A percentile compares a stretch with the other conserved stretches of the same genome.
phyloP scores from a whole-genome alignment of 257 asterid species.

The Solanum habrochaites region DNA sequence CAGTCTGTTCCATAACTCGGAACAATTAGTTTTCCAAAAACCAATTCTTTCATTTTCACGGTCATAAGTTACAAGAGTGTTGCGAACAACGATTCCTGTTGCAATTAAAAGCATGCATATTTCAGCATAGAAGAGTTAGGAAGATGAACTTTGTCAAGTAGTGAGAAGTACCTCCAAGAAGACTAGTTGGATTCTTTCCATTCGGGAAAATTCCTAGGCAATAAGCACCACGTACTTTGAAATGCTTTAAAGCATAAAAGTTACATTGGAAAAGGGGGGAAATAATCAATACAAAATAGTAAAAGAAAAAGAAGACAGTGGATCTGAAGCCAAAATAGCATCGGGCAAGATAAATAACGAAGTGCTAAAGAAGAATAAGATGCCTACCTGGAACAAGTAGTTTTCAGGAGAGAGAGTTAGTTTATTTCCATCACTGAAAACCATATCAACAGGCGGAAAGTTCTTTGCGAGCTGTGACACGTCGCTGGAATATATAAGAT shows the following conservation, averaged over 20 bases:
- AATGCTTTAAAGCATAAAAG: slow-evolving; percentile 41
- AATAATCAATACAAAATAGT: neutral
- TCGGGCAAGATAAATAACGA: neutral
- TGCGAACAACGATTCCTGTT: slow-evolving; percentile 85
- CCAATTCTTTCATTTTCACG: slow-evolving; percentile 86
- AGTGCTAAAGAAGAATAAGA: slow-evolving; percentile 1
- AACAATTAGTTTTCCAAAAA: slow-evolving; percentile 94
- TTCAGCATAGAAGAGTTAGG: neutral
- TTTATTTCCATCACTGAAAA: slow-evolving; percentile 66
- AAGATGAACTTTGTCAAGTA: neutral
- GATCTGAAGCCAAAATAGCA: neutral
- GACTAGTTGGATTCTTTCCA: slow-evolving; percentile 97
- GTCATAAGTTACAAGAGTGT: slow-evolving; percentile 90
- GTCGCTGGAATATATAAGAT: slow-evolving; percentile 43
- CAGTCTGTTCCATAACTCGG: slow-evolving; percentile 88
- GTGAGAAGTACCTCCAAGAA: slow-evolving; percentile 71
- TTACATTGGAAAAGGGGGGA: neutral
- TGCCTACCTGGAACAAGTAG: slow-evolving; percentile 71
- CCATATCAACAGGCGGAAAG: slow-evolving; percentile 82
- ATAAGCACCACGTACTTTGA: slow-evolving; percentile 88
- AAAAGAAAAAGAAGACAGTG: neutral
- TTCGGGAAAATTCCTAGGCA: slow-evolving; percentile 95
- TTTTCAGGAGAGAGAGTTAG: slow-evolving; percentile 76
- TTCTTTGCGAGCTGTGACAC: slow-evolving; percentile 46
- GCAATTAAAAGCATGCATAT: neutral